Percentiles rank a stretch among this genome's conserved stretches.
phyloP scores from a whole-genome alignment of 1,284 basidiomycete genomes.

The Thecaphora thlaspeos region DNA sequence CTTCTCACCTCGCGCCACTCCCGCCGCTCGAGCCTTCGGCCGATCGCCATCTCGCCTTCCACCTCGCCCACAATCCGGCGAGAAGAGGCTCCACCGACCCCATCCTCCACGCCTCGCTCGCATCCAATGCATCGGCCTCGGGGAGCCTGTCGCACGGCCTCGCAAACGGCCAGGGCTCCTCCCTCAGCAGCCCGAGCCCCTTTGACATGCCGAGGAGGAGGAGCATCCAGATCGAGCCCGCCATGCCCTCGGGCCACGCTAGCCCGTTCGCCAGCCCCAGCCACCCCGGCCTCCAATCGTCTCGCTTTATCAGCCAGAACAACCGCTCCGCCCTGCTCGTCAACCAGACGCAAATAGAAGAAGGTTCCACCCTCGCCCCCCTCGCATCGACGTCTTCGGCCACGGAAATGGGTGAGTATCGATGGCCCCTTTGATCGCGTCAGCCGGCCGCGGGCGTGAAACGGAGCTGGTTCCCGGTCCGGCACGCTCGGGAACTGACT shows the following conservation, averaged over 20 bases:
- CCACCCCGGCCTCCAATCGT: conserved; percentile 23
- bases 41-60: conserved; percentile 22
- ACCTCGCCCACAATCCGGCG: conserved; percentile 14
- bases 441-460: too few species aligned
- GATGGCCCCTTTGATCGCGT: too few species aligned
- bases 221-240: conserved; percentile 38
- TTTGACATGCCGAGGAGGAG: conserved; percentile 30
- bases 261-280: conserved; percentile 30
- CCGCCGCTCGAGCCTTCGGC: conserved; percentile 37
- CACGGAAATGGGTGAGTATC: too few species aligned
- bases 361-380: conserved; percentile 11
- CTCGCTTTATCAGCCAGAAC: conserved; percentile 32
- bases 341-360: conserved; percentile 19
- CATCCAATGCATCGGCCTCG: conserved; percentile 31
- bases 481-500: too few species aligned
- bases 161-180: neutral
- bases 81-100: conserved; percentile 39
- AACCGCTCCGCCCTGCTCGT: conserved; percentile 33
- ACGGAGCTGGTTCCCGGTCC: too few species aligned
- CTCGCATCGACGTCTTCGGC: neutral
- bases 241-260: conserved; percentile 23
- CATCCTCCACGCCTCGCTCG: conserved; percentile 37
- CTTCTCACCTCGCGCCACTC: conserved; percentile 32
- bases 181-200: conserved; percentile 22
- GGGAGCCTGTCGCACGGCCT: conserved; percentile 16